phyloP scores from a whole-genome alignment of 1,284 basidiomycete genomes.

The Grifola frondosa region DNA sequence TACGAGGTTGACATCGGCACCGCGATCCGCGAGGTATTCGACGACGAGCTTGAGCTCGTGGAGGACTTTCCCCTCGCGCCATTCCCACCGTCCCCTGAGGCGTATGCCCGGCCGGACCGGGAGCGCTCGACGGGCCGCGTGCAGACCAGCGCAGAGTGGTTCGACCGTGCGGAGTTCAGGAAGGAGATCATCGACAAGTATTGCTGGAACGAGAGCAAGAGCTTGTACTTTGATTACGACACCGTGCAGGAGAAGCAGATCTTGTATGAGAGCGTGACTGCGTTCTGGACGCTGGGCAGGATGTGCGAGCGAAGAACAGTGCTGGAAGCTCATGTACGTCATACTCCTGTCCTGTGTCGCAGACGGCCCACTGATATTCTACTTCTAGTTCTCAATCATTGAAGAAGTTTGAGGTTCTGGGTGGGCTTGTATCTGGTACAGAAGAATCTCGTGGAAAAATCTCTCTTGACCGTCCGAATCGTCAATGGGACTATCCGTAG shows the following conservation, averaged over 20 bases:
- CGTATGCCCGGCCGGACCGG: slow-evolving; percentile 62
- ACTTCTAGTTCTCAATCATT: slow-evolving; percentile 79
- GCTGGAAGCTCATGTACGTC: slow-evolving; percentile 86
- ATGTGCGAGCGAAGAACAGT: slow-evolving; percentile 93
- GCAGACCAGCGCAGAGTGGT: slow-evolving; percentile 88
- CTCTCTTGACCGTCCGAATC: slow-evolving; percentile 94
- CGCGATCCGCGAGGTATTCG: slow-evolving; percentile 92
- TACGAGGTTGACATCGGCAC: slow-evolving; percentile 94
- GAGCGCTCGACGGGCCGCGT: slow-evolving; percentile 61
- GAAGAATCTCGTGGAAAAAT: slow-evolving; percentile 96
- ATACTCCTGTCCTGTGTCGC: slow-evolving; percentile 5
- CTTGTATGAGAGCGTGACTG: slow-evolving; percentile 92
- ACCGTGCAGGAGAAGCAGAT: slow-evolving; percentile 88
- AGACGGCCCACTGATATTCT: slow-evolving; percentile 15
- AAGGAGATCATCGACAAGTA: slow-evolving; percentile 89
- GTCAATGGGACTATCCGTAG: slow-evolving; percentile 94
- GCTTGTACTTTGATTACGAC: slow-evolving; percentile 96
- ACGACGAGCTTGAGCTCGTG: slow-evolving; percentile 86
- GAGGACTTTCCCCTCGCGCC: slow-evolving; percentile 91
- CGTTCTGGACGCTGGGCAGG: slow-evolving; percentile 98
- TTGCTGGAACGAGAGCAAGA: slow-evolving; percentile 95
- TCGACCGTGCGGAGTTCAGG: slow-evolving; percentile 81
- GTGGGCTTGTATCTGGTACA: slow-evolving; percentile 95
- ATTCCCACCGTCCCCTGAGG: slow-evolving; percentile 83
- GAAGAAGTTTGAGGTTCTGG: slow-evolving; percentile 94